Conservation (phyloP, 306 rosid genomes). For the Cicer yamashitae region DNA sequence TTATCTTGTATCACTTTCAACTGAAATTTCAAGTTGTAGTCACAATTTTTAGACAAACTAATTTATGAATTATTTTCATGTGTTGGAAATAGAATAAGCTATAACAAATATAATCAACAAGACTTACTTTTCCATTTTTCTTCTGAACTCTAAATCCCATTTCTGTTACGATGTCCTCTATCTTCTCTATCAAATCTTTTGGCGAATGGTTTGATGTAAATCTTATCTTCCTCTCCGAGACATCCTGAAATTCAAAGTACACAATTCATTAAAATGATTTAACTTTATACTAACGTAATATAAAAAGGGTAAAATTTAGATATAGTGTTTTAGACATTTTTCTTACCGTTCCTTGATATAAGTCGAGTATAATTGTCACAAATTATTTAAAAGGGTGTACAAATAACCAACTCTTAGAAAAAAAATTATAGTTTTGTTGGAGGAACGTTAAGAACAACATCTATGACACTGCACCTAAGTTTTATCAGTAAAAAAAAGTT, state of each 20-base stretch:
- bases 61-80: background rate
- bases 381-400: no score
- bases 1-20: constrained; percentile 70
- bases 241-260: constrained; percentile 58
- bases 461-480: no score
- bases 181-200: constrained; percentile 69
- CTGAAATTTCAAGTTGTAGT: constrained; percentile 51
- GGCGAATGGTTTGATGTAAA: constrained; percentile 83
- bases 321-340: no score
- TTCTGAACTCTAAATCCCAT: constrained; percentile 83
- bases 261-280: background rate
- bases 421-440: no score
- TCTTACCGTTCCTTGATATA: no score
- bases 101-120: background rate
- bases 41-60: constrained; percentile 10
- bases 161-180: constrained; percentile 70
- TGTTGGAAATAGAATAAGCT: constrained; percentile 1
- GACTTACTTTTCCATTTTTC: constrained; percentile 76
- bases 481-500: no score
- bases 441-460: no score
- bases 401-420: no score
- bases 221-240: constrained; percentile 86
- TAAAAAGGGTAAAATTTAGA: no score
- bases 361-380: no score
- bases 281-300: background rate